Evolutionary conservation across 164 flowering plant species (phyloP), one percentile per base, ranked within the genome.

Genomic region (Kingdonia uniflora): DNA sequence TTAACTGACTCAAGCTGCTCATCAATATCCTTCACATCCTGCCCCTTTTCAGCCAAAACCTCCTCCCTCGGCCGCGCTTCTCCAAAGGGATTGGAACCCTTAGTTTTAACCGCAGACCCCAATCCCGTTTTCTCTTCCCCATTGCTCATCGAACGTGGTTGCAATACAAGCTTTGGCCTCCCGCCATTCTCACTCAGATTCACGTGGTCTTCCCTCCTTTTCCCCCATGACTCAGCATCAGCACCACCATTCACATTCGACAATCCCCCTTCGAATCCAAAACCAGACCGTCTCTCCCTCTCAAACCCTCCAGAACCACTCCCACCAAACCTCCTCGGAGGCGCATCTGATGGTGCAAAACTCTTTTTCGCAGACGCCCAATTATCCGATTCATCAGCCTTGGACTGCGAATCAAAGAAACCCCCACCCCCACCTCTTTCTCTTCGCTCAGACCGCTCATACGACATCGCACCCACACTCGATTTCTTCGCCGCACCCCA

Each of bases 51-150:
- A 19, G 80, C 83, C 81, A 94, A 70, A 8, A 94, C 85, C 70
- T 83, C 90, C 74, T 94, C 99, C 62, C 99, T 81, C 0, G 99
- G 99, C 67, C 97, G 75, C 1, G 99, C 99, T n/a, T 63, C 87
- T 0, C 99, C 99, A 59, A 94, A 94, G 0, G 97, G 99, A 51
- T 74, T 84, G 2, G 75, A 37, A 4, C 82, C 85, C 70, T 80
- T 80, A 1, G 78, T 68, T 64, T 63, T 81, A n/a, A 50, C 61
- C 1, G 24, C 49, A 16, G 57, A 25, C 40, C 16, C 70, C 6
- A 57, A 50, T 3, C 43, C 62, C 12, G 51, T 53, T 48, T 68
- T 68, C 54, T 44, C 20, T 12, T 71, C 72, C 38, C 25, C 75
- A 11, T 61, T 67, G 40, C 29, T 64, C 43, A 81, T 66, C 0